Percentiles rank a stretch among this genome's conserved stretches.
phyloP scores from a whole-genome alignment of 805 yeast genomes.

The Cyberlindnera americana region DNA sequence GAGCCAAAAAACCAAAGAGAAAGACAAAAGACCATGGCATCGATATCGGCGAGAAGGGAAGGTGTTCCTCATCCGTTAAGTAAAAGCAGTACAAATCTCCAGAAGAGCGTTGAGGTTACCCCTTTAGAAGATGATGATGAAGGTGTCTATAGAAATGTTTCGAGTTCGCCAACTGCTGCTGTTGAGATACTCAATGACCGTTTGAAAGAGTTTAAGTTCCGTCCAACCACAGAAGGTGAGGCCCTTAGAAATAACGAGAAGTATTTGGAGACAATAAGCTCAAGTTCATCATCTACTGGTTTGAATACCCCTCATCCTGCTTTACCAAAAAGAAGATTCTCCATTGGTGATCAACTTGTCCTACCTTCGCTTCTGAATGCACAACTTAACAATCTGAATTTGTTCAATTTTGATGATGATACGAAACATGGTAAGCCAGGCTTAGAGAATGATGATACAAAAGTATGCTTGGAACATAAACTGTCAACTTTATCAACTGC shows the following conservation, averaged over 20 bases:
- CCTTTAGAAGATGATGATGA: background rate
- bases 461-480: constrained; percentile 18
- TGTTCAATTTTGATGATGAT: constrained; percentile 21
- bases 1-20: no score
- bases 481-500: constrained; percentile 18
- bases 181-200: constrained; percentile 10
- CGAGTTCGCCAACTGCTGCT: constrained; percentile 4
- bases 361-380: constrained; percentile 28
- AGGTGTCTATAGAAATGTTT: background rate
- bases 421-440: constrained; percentile 4
- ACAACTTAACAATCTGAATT: constrained; percentile 24
- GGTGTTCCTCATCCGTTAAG: no score
- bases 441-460: constrained; percentile 5
- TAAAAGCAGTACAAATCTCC: no score
- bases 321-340: constrained; percentile 11
- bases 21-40: no score
- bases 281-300: constrained; percentile 12
- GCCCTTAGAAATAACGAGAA: constrained; percentile 15
- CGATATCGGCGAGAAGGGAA: no score
- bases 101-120: background rate
- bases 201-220: constrained; percentile 10
- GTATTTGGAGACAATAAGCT: constrained; percentile 17
- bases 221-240: constrained; percentile 8
- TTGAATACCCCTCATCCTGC: constrained; percentile 9
- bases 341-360: constrained; percentile 24